Percentiles rank a stretch among this genome's conserved stretches.
Conservation (phyloP, 345 rosid genomes). For the Euphorbia tirucalli region DNA sequence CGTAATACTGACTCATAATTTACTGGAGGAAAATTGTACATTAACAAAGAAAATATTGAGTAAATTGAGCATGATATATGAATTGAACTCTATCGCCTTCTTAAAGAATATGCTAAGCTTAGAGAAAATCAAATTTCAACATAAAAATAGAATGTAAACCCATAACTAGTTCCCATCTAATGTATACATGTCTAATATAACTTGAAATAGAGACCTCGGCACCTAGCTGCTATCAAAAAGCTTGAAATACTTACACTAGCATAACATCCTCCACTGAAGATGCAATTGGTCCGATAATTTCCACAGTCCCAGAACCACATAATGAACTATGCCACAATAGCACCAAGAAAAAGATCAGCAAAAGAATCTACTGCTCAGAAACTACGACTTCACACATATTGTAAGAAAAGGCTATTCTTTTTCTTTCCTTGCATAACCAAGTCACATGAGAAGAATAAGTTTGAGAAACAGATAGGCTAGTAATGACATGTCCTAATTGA, state of each 20-base stretch:
- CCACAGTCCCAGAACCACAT: slow-evolving; percentile 75
- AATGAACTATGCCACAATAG: slow-evolving; percentile 49
- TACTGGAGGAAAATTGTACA: not conserved
- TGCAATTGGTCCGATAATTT: slow-evolving; percentile 79
- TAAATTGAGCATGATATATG: not conserved
- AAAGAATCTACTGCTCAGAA: slow-evolving; percentile 5
- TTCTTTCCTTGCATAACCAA: not conserved
- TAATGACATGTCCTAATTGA: not conserved
- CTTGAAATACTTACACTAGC: slow-evolving; percentile 59
- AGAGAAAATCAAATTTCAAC: not conserved
- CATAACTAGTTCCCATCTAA: not conserved
- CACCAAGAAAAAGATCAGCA: not conserved
- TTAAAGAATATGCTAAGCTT: not conserved
- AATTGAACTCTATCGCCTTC: not conserved
- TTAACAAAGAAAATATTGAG: not conserved
- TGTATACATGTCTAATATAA: not conserved
- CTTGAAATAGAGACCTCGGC: not conserved
- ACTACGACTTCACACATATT: not conserved
- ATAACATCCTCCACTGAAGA: slow-evolving; percentile 76
- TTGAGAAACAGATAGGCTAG: not conserved
- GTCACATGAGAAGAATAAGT: not conserved
- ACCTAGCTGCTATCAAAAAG: not conserved
- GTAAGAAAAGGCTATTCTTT: not conserved
- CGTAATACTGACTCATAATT: not conserved
- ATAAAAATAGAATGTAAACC: slow-evolving; percentile 1